phyloP scores from a whole-genome alignment of 306 rosid genomes.

The Vigna unguiculata region DNA sequence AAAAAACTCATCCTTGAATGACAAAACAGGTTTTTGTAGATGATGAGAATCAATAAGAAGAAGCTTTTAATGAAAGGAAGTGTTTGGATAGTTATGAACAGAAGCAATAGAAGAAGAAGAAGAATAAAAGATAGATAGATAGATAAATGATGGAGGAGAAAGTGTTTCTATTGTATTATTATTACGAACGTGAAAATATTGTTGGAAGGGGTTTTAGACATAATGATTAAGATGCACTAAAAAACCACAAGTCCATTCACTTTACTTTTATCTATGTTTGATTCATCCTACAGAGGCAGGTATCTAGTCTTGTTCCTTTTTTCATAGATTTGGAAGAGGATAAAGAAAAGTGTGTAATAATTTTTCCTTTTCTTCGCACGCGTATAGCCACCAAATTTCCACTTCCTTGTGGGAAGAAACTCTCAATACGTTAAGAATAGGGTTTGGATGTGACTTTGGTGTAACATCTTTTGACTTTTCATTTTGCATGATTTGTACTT shows the following conservation, averaged over 20 bases:
- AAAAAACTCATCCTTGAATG: background rate
- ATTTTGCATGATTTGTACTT: slow-evolving; percentile 3
- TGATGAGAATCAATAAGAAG: background rate
- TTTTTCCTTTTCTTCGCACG: slow-evolving; percentile 37
- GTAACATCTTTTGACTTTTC: slow-evolving; percentile 40
- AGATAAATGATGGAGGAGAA: background rate
- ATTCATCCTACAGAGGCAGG: slow-evolving; percentile 34
- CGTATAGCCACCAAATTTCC: slow-evolving; percentile 48
- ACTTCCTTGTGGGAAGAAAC: slow-evolving; percentile 37
- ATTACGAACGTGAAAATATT: slow-evolving; percentile 28
- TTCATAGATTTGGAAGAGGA: slow-evolving; percentile 10
- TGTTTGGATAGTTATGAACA: background rate
- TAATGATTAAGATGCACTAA: slow-evolving; percentile 45
- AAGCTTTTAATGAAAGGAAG: background rate
- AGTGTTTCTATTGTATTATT: slow-evolving; percentile 31
- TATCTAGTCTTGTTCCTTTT: slow-evolving; percentile 27
- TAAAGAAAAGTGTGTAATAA: slow-evolving; percentile 33
- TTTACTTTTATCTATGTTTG: slow-evolving; percentile 24
- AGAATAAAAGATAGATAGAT: slow-evolving; percentile 7
- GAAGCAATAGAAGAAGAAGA: background rate
- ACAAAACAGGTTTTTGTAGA: background rate
- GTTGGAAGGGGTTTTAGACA: slow-evolving; percentile 43
- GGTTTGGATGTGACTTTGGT: slow-evolving; percentile 47
- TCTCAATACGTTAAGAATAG: slow-evolving; percentile 35
- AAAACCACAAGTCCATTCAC: slow-evolving; percentile 7